Conservation (phyloP, 768 basidiomycete genomes). For the Epithele typhae region DNA sequence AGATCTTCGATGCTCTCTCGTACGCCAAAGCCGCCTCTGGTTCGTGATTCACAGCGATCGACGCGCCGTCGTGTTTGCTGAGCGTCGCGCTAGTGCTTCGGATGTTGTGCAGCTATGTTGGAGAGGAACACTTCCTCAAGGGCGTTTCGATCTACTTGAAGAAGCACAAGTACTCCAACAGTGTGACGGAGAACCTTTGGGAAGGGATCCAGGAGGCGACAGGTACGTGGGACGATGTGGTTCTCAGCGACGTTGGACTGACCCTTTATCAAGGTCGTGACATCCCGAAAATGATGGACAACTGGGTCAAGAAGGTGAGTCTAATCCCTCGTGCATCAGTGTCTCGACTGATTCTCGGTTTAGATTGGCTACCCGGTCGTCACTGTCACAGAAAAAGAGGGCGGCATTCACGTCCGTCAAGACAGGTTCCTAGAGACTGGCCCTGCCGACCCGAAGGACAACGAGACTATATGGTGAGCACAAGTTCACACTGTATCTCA, state of each 20-base stretch:
- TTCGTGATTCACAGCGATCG: constrained; percentile 18
- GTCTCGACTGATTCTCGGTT: background rate
- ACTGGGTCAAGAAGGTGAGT: constrained; percentile 82
- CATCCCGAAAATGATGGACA: constrained; percentile 78
- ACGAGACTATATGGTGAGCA: constrained; percentile 80
- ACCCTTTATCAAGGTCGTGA: constrained; percentile 46
- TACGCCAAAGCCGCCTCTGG: constrained; percentile 85
- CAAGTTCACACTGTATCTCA: no score
- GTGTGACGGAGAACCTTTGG: constrained; percentile 84
- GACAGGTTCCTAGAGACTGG: constrained; percentile 92
- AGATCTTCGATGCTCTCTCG: constrained; percentile 88
- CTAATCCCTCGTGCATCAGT: background rate
- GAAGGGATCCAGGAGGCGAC: constrained; percentile 75
- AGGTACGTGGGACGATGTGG: constrained; percentile 34
- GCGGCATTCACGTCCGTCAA: constrained; percentile 77
- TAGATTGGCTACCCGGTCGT: constrained; percentile 86
- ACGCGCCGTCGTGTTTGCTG: background rate
- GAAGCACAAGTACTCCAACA: constrained; percentile 80
- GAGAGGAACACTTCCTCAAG: constrained; percentile 82
- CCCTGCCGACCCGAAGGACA: constrained; percentile 71
- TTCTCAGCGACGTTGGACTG: background rate
- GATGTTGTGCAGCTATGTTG: constrained; percentile 87
- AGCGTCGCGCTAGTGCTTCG: constrained; percentile 56
- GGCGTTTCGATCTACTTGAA: constrained; percentile 92
- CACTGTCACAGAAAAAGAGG: constrained; percentile 71